These are phyloP conservation scores for Artemisia argyi DNA, from an alignment of 129 eudicot species.

Conservation along the genomic window DNA sequence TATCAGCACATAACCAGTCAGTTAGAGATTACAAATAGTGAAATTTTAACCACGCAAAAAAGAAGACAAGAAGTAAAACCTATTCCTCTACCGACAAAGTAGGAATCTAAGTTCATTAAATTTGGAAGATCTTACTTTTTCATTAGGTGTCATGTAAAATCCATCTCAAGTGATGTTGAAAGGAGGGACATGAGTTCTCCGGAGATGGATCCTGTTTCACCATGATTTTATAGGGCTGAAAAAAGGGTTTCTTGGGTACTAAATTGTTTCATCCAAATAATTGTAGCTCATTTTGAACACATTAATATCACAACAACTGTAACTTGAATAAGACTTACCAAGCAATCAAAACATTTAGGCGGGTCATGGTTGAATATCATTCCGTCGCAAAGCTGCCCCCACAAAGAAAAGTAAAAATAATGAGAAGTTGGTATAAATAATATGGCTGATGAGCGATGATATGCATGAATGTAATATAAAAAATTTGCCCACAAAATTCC, in stretches of 20 bases:
- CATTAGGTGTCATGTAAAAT: slow-evolving; percentile 19
- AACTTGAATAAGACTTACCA: slow-evolving; percentile 46
- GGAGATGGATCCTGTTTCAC: slow-evolving; percentile 19
- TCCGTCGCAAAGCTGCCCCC: slow-evolving; percentile 80
- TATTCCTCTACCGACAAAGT: background rate
- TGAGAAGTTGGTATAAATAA: slow-evolving; percentile 23
- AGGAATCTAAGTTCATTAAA: slow-evolving; percentile 3
- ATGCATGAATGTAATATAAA: background rate
- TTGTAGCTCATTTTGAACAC: slow-evolving; percentile 7
- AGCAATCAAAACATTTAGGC: slow-evolving; percentile 78
- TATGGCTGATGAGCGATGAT: slow-evolving; percentile 17
- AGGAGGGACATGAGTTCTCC: slow-evolving; percentile 18
- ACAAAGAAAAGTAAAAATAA: slow-evolving; percentile 27
- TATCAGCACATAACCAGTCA: slow-evolving; percentile 10
- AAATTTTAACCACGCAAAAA: slow-evolving; percentile 5
- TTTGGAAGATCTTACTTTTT: slow-evolving; percentile 5
- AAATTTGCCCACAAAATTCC: background rate
- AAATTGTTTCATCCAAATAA: slow-evolving; percentile 11
- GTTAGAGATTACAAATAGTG: slow-evolving; percentile 4
- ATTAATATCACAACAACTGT: slow-evolving; percentile 4
- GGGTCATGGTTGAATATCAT: slow-evolving; percentile 95
- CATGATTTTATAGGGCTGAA: slow-evolving; percentile 20
- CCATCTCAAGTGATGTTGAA: slow-evolving; percentile 24
- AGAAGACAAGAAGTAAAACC: slow-evolving; percentile 8
- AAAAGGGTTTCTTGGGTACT: slow-evolving; percentile 16